phyloP scores from a whole-genome alignment of 1,139 yeast species.

The Pneumocystis carinii region DNA sequence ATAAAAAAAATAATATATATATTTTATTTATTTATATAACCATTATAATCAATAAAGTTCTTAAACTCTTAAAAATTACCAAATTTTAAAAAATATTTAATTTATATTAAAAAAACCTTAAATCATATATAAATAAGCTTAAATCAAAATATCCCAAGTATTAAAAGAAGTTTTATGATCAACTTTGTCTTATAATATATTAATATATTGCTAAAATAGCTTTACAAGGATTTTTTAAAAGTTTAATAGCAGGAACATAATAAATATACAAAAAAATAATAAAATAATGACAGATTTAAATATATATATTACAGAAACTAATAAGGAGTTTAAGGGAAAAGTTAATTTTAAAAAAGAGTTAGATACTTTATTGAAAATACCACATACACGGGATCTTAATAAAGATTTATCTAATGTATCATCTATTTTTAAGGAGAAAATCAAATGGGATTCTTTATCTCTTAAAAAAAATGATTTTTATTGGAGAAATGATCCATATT shows the following conservation, averaged over 20 bases:
- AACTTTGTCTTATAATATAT: no score
- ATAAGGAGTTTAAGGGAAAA: neutral
- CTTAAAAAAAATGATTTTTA: neutral
- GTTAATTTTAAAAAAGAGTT: neutral
- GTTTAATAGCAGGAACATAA: neutral
- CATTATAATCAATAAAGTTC: no score
- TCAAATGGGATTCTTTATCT: neutral
- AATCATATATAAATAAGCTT: no score
- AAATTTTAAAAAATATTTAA: no score
- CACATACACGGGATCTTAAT: neutral
- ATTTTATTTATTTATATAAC: no score
- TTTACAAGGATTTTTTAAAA: neutral
- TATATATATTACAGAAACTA: neutral
- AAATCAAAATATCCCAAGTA: no score
- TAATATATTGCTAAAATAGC: neutral
- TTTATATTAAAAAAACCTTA: no score
- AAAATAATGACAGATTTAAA: neutral
- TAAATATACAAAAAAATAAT: neutral
- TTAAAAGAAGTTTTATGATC: no score
- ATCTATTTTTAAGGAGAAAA: neutral
- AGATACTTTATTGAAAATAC: neutral
- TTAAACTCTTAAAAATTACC: no score
- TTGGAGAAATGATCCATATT: neutral
- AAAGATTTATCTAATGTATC: neutral
- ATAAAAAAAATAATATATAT: no score